Percentiles rank a stretch among this genome's conserved stretches.
phyloP scores from a whole-genome alignment of 495 filamentous ascomycete species.

The Venustampulla echinocandica region DNA sequence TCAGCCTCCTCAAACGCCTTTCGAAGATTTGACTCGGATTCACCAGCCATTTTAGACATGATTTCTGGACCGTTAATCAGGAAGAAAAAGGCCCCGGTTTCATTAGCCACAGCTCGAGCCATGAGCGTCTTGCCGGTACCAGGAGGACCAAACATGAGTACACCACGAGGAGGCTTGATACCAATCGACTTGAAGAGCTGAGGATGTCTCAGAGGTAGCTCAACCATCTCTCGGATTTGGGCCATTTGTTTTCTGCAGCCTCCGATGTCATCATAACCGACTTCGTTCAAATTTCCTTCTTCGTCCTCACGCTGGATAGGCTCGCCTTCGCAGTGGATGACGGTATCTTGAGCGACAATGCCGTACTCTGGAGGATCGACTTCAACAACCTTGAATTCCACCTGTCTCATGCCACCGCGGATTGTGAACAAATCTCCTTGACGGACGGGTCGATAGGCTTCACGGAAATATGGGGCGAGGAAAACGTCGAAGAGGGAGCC shows the following conservation, averaged over 20 bases:
- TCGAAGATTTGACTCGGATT: constrained; percentile 93
- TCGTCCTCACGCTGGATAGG: constrained; percentile 98
- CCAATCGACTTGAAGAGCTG: constrained; percentile 99
- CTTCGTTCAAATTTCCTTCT: constrained; percentile 97
- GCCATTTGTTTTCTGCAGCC: constrained; percentile 99
- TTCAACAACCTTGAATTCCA: constrained; percentile 99
- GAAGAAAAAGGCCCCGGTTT: constrained; percentile 99
- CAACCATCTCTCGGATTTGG: constrained; percentile 96
- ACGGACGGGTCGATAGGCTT: constrained; percentile 92
- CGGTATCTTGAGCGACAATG: constrained; percentile 95
- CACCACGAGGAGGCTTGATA: constrained; percentile 98
- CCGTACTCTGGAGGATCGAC: constrained; percentile 97
- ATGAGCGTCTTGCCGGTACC: constrained; percentile 99
- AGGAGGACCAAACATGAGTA: constrained; percentile 92
- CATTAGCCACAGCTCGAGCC: constrained; percentile 97
- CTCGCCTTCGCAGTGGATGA: constrained; percentile 98
- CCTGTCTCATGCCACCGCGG: constrained; percentile 94
- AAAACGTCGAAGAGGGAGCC: constrained; percentile 98
- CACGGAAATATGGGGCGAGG: constrained; percentile 98
- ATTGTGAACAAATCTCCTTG: constrained; percentile 97
- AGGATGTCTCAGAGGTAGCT: constrained; percentile 90
- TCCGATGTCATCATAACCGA: constrained; percentile 98
- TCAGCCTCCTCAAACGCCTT: constrained; percentile 99
- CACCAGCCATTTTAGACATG: constrained; percentile 99
- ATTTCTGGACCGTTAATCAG: constrained; percentile 98